Percentiles rank a stretch among this genome's conserved stretches.
Evolutionary conservation across 257 asterid genomes (phyloP).

Genomic region (Eucommia ulmoides): DNA sequence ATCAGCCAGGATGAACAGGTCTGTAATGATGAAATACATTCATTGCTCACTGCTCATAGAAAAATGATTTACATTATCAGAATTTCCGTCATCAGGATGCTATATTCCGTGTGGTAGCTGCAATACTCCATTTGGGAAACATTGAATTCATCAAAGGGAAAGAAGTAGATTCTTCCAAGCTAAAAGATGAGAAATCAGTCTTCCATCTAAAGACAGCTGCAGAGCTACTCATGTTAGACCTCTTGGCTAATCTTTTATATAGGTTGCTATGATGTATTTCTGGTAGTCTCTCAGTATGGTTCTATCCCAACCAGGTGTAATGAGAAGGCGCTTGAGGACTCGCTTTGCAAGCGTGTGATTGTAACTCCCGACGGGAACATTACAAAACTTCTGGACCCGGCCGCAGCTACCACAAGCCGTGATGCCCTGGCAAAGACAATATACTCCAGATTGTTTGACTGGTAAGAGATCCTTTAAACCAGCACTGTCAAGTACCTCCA

Average conservation of each 20-base stretch:
- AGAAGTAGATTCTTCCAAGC: slow-evolving; percentile 70
- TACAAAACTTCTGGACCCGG: slow-evolving; percentile 79
- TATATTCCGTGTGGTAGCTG: slow-evolving; percentile 88
- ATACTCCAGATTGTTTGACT: slow-evolving; percentile 90
- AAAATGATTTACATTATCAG: too few relatives aligned
- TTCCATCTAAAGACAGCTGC: slow-evolving; percentile 82
- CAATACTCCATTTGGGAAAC: slow-evolving; percentile 92
- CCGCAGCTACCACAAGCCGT: slow-evolving; percentile 83
- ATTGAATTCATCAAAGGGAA: slow-evolving; percentile 68
- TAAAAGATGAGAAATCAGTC: slow-evolving; percentile 54
- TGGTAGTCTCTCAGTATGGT: slow-evolving; percentile 3
- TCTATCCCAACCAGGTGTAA: slow-evolving; percentile 41
- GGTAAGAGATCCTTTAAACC: slow-evolving; percentile 29
- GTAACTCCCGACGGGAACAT: slow-evolving; percentile 96
- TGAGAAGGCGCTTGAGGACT: slow-evolving; percentile 63
- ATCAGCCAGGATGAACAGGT: slow-evolving; percentile 95
- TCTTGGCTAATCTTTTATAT: slow-evolving; percentile 5
- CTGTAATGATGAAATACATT: not conserved
- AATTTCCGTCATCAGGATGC: slow-evolving; percentile 45
- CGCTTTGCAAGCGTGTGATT: slow-evolving; percentile 82
- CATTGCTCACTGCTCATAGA: not conserved
- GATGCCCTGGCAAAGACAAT: slow-evolving; percentile 91
- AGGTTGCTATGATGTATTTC: slow-evolving; percentile 2
- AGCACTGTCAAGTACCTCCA: slow-evolving; percentile 1
- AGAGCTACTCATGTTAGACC: slow-evolving; percentile 70